Evolutionary conservation across 148 eudicot genomes (phyloP), one percentile per base, ranked within the genome.

Genomic region (Bassia scoparia): DNA sequence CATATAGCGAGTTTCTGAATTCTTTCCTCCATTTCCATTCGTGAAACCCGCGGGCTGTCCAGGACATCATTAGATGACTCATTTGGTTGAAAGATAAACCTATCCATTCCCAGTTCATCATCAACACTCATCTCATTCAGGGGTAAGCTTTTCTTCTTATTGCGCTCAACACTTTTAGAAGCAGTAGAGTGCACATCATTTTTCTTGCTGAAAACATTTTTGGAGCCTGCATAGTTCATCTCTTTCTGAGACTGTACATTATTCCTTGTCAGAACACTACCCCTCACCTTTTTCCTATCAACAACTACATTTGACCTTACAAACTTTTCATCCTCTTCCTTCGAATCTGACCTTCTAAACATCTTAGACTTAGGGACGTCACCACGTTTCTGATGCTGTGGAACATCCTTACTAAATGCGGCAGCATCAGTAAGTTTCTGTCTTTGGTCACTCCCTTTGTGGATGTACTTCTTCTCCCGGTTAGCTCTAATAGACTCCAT

Each of bases 11-110:
- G 91, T 79, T 82, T 94, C 71, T 91, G 96, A 67, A 94, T 85
- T 83, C 97, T 86, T 79, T 88, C 93, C 83, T 91, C 98, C 98
- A 94, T 88, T 81, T 88, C 97, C 68, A 78, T 80, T 64, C 80
- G 83, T 23, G 97, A 53, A 74, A 87, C 78, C 33, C 91, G 85
- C 34, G 83, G 94, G 79, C 80, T 68, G 67, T 74, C 89, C 17
- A 73, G 77, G 34, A 78, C 81, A 81, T 84, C 87, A 62, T 79
- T 80, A 29, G 72, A 53, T 55, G 77, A 70, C 55, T 81, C 86
- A 31, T 81, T 31, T 43, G 84, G 31, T 80, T 72, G 84, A 70
- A 89, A 87, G 59, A 86, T 81, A 58, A 80, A 88, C 72, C 86
- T 84, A 74, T 84, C 86, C 79, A 74, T 41, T 77, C 68, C 86